Evolutionary conservation across 164 flowering plant genomes (phyloP).

Genomic region (Stephania japonica): DNA sequence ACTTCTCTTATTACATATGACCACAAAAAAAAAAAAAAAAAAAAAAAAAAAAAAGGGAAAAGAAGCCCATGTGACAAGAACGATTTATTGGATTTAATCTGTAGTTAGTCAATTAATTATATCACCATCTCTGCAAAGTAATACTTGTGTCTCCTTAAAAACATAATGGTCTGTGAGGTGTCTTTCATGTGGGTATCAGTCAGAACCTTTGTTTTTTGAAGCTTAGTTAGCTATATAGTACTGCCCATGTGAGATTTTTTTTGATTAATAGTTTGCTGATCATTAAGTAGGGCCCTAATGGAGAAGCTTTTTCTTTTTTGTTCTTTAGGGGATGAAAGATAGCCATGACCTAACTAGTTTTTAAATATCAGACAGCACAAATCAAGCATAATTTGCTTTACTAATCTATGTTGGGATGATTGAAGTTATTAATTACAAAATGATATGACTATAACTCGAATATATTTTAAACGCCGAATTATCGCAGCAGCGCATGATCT

Average conservation of each 20-base stretch:
- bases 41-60: background rate
- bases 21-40: too few relatives aligned
- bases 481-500: background rate
- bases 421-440: too few relatives aligned
- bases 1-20: too few relatives aligned
- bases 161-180: constrained; percentile 6
- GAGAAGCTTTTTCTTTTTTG: background rate
- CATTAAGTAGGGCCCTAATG: background rate
- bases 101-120: background rate
- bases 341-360: background rate
- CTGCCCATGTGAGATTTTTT: background rate
- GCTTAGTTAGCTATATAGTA: background rate
- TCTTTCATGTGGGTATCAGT: constrained; percentile 7
- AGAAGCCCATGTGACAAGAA: background rate
- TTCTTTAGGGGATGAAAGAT: background rate
- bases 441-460: too few relatives aligned
- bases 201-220: background rate
- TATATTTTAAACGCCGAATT: background rate
- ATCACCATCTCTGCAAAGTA: background rate
- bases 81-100: background rate
- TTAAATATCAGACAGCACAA: background rate
- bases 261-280: background rate
- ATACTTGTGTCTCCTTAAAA: background rate
- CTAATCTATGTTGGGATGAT: too few relatives aligned
- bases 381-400: background rate